Conservation (phyloP, 495 filamentous ascomycete genomes). For the Geopyxis carbonaria region DNA sequence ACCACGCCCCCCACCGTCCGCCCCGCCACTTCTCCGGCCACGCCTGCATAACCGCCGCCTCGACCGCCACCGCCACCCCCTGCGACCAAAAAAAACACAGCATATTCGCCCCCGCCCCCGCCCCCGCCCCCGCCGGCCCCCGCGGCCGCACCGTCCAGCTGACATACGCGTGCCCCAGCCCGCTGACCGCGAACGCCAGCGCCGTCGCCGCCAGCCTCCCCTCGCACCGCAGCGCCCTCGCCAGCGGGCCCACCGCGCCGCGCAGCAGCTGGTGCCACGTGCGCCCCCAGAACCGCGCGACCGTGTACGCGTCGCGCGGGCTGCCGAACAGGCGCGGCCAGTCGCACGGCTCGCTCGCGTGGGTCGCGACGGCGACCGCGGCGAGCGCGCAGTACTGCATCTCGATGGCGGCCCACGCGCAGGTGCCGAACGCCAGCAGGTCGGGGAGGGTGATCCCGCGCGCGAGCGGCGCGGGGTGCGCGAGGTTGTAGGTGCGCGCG, state of each 20-base stretch:
- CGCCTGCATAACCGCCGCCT: too few relatives aligned
- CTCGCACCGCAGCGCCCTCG: background rate
- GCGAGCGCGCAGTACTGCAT: constrained; percentile 1
- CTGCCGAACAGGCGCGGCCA: constrained; percentile 4
- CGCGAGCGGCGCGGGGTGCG: background rate
- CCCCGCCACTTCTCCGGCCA: too few relatives aligned
- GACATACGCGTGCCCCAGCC: background rate
- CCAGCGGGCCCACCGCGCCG: background rate
- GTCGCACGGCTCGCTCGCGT: background rate
- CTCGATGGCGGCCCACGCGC: background rate
- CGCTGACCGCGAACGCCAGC: background rate
- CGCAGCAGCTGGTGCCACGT: constrained; percentile 3
- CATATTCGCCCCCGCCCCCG: constrained; percentile 1
- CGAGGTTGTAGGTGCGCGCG: background rate
- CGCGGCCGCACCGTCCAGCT: background rate
- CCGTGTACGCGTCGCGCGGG: background rate
- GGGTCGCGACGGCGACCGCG: background rate
- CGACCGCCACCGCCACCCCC: constrained; percentile 2
- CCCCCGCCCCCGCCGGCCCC: too few relatives aligned
- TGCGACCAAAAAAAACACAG: constrained; percentile 1
- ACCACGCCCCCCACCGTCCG: background rate
- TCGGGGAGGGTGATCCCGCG: background rate
- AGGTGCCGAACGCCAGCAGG: background rate
- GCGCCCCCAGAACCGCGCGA: background rate
- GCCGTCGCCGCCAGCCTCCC: background rate